Percentiles rank a stretch among this genome's conserved stretches.
Evolutionary conservation across 495 filamentous ascomycete species (phyloP).

Genomic region (Penicillium coprophilum): DNA sequence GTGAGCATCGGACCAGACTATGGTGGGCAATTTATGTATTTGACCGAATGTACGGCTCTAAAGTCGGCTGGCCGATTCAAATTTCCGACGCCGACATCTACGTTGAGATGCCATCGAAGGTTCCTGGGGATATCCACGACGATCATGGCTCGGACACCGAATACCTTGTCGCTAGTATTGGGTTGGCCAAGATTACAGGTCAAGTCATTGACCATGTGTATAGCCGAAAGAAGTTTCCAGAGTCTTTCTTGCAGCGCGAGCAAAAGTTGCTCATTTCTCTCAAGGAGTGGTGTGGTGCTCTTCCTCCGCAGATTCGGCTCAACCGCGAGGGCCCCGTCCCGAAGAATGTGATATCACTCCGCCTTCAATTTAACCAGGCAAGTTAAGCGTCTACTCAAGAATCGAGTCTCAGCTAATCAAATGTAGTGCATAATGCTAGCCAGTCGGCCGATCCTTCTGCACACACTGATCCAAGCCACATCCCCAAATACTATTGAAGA

Average conservation of each 20-base stretch:
- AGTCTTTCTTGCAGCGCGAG: conserved; percentile 31
- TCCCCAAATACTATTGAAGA: conserved; percentile 8
- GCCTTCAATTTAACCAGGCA: conserved; percentile 39
- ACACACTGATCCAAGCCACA: conserved; percentile 26
- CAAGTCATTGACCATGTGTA: conserved; percentile 29
- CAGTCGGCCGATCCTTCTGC: conserved; percentile 32
- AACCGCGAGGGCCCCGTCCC: conserved; percentile 17
- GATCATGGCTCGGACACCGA: conserved; percentile 28
- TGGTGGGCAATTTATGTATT: conserved; percentile 39
- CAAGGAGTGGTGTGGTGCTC: conserved; percentile 30
- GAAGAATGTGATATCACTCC: conserved; percentile 31
- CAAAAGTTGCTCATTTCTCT: conserved; percentile 30
- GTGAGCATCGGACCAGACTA: conserved; percentile 33
- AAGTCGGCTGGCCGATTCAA: conserved; percentile 31
- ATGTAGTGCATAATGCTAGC: conserved; percentile 34
- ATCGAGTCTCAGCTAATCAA: background rate
- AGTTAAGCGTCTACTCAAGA: background rate
- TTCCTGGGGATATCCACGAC: conserved; percentile 11
- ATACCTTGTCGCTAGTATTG: conserved; percentile 27
- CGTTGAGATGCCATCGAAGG: conserved; percentile 31
- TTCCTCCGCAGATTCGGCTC: conserved; percentile 29
- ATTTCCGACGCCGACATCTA: conserved; percentile 36
- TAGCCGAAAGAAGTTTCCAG: conserved; percentile 26
- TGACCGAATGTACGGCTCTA: conserved; percentile 36
- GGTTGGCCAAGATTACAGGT: conserved; percentile 25